Evolutionary conservation across 371 early-diverging fungal genomes (phyloP).

Genomic region (Enterocytospora artemiae): DNA sequence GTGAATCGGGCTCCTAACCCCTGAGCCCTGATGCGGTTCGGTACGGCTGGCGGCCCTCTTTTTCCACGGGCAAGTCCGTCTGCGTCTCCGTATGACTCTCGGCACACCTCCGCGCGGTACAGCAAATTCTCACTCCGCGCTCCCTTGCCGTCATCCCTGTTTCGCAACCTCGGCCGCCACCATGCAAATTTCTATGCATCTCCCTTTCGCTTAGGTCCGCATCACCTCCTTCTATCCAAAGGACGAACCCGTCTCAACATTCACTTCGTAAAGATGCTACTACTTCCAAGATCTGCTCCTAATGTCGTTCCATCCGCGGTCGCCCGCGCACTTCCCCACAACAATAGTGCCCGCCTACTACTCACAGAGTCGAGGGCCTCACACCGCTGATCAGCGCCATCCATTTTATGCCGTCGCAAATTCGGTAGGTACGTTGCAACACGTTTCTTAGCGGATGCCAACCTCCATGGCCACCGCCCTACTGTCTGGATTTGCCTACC

Average conservation of each 20-base stretch:
- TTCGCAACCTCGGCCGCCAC: neutral
- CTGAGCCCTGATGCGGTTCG: slow-evolving; percentile 34
- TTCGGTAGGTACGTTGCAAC: slow-evolving; percentile 46
- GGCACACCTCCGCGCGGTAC: neutral
- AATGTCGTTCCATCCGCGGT: slow-evolving; percentile 6
- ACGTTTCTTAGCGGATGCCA: slow-evolving; percentile 45
- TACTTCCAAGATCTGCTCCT: slow-evolving; percentile 36
- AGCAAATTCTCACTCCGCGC: neutral
- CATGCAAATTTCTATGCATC: neutral
- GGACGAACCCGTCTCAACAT: slow-evolving; percentile 17
- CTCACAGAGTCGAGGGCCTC: neutral
- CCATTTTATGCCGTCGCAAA: slow-evolving; percentile 25
- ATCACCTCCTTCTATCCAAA: slow-evolving; percentile 16
- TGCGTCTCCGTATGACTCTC: slow-evolving; percentile 17
- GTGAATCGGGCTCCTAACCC: slow-evolving; percentile 16
- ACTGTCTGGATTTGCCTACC: slow-evolving; percentile 24
- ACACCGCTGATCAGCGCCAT: slow-evolving; percentile 20
- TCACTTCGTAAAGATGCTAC: slow-evolving; percentile 8
- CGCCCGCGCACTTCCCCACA: slow-evolving; percentile 17
- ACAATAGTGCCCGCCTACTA: slow-evolving; percentile 19
- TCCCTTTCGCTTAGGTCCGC: slow-evolving; percentile 17
- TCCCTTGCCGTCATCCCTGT: slow-evolving; percentile 2
- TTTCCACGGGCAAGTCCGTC: neutral
- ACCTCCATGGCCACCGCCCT: slow-evolving; percentile 48
- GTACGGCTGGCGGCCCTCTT: slow-evolving; percentile 18